These are phyloP conservation scores for Allium fistulosum DNA, from an alignment of 106 monocot species.

Conservation along the genomic window DNA sequence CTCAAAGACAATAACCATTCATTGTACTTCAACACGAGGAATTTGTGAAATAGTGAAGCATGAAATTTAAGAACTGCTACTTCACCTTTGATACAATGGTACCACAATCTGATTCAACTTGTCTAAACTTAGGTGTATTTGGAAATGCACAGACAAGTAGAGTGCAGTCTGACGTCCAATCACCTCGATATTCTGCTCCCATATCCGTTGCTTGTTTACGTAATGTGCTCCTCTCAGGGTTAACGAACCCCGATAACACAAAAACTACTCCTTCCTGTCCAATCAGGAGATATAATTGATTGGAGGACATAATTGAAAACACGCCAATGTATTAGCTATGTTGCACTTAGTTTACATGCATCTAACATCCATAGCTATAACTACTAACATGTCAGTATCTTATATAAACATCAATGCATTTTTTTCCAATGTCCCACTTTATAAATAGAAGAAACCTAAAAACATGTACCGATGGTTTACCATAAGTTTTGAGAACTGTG, in stretches of 20 bases:
- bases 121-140: conserved; percentile 94
- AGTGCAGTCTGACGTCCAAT: conserved; percentile 88
- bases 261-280: conserved; percentile 83
- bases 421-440: too few species aligned
- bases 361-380: neutral
- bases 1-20: too few species aligned
- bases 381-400: neutral
- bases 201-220: conserved; percentile 75
- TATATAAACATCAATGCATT: neutral
- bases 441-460: too few species aligned
- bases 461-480: conserved; percentile 13
- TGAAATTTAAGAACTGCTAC: neutral
- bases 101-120: conserved; percentile 77
- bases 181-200: conserved; percentile 75
- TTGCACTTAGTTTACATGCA: too few species aligned
- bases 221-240: conserved; percentile 74
- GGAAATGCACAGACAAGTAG: conserved; percentile 92
- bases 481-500: conserved; percentile 65
- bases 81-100: conserved; percentile 92
- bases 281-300: neutral
- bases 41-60: too few species aligned
- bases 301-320: too few species aligned
- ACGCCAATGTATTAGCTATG: too few species aligned
- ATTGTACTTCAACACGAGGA: too few species aligned
- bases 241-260: conserved; percentile 87